Evolutionary conservation across 208 protist species (phyloP).

Genomic region (Wallacemonas sp.): DNA sequence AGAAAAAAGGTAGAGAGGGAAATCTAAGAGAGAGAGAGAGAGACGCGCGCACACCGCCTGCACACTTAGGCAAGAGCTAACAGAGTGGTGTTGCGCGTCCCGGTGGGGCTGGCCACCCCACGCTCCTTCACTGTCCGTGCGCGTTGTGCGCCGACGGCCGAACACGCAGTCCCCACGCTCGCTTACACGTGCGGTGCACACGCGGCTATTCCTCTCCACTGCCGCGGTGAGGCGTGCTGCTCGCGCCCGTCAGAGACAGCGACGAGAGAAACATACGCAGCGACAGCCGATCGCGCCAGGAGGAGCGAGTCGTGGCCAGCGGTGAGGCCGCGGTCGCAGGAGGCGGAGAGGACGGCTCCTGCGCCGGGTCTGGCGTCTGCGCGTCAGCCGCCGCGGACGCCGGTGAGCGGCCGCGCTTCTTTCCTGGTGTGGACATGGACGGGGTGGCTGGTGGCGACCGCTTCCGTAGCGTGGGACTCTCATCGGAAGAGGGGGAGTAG

Average conservation of each 20-base stretch:
- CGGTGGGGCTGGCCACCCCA: too few species aligned
- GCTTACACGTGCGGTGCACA: too few species aligned
- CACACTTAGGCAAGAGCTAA: too few species aligned
- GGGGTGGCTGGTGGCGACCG: not conserved
- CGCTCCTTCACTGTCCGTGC: too few species aligned
- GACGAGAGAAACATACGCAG: conserved; percentile 33
- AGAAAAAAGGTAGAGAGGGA: too few species aligned
- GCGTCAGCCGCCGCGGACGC: not conserved
- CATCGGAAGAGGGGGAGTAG: conserved; percentile 25
- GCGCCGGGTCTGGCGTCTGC: not conserved
- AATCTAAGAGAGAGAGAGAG: too few species aligned
- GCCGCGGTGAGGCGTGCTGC: not conserved
- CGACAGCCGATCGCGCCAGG: conserved; percentile 44
- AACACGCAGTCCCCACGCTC: too few species aligned
- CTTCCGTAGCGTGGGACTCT: not conserved
- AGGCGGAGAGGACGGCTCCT: not conserved
- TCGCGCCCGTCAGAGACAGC: not conserved
- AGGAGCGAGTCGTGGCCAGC: conserved; percentile 5
- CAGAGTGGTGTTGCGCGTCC: too few species aligned
- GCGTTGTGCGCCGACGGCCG: too few species aligned
- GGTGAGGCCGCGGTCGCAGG: conserved; percentile 3
- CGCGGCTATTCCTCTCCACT: conserved; percentile 8
- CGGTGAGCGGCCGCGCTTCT: not conserved
- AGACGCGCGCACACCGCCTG: too few species aligned
- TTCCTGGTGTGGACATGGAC: not conserved